phyloP scores from a whole-genome alignment of 1,284 basidiomycete species.

The Tetrapyrgos nigripes region DNA sequence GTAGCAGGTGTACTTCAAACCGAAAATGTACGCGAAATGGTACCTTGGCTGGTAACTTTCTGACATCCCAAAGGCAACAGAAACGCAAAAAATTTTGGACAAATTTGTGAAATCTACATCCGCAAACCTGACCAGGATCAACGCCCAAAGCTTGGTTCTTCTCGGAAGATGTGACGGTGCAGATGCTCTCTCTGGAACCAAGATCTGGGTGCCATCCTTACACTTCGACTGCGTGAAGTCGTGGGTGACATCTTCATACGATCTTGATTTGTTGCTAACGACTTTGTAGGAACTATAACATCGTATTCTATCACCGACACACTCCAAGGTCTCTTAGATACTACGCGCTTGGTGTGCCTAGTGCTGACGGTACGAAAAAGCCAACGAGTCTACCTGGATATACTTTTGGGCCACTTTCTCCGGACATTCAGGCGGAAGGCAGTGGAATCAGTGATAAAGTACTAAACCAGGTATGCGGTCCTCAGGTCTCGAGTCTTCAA shows the following conservation, averaged over 20 bases:
- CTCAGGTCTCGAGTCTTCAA: neutral
- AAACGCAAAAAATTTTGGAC: neutral
- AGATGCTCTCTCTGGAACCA: neutral
- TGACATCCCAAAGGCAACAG: conserved; percentile 14
- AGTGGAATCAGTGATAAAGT: conserved; percentile 30
- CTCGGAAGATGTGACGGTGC: conserved; percentile 38
- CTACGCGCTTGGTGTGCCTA: conserved; percentile 53
- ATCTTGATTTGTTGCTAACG: conserved; percentile 22
- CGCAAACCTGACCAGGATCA: conserved; percentile 30
- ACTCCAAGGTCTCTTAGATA: conserved; percentile 55
- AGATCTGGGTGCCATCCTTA: conserved; percentile 17
- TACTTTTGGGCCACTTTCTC: conserved; percentile 16
- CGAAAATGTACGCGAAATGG: neutral
- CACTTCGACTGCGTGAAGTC: conserved; percentile 16
- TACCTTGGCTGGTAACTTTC: conserved; percentile 14
- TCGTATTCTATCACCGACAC: conserved; percentile 60
- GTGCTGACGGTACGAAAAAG: conserved; percentile 30
- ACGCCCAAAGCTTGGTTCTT: conserved; percentile 34
- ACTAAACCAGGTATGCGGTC: conserved; percentile 31
- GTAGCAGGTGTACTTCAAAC: conserved; percentile 46
- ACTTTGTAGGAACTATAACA: conserved; percentile 31
- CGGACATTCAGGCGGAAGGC: neutral
- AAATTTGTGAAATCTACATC: conserved; percentile 22
- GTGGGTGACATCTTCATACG: conserved; percentile 14
- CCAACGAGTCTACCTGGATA: neutral